Percentiles rank a stretch among this genome's conserved stretches.
These are phyloP conservation scores for Euptelea pleiosperma DNA, from an alignment of 164 flowering plant species.

Conservation along the genomic window DNA sequence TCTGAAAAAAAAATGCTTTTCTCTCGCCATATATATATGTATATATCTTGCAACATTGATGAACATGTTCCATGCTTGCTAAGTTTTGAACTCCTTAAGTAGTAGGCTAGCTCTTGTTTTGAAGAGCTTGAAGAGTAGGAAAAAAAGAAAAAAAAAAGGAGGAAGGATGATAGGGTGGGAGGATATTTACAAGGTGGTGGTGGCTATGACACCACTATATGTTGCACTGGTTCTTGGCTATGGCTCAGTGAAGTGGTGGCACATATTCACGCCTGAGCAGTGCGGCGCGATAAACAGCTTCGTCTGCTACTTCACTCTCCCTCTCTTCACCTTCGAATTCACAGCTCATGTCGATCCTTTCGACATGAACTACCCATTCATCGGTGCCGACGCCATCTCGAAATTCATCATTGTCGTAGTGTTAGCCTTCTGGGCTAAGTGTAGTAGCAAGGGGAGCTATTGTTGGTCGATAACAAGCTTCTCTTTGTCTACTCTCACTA, in stretches of 20 bases:
- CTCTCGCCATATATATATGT: slow-evolving; percentile 15
- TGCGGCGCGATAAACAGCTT: slow-evolving; percentile 55
- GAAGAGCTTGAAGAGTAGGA: neutral
- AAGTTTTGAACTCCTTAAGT: neutral
- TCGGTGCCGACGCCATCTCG: slow-evolving; percentile 59
- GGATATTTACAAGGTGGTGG: slow-evolving; percentile 49
- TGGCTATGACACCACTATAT: slow-evolving; percentile 51
- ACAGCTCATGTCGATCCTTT: slow-evolving; percentile 51
- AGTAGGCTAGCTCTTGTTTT: neutral
- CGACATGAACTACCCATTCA: slow-evolving; percentile 46
- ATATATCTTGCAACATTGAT: neutral
- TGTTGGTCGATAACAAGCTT: slow-evolving; percentile 70
- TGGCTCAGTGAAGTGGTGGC: slow-evolving; percentile 61
- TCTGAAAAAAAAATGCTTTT: neutral
- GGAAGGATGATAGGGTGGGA: slow-evolving; percentile 38
- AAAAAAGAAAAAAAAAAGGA: neutral
- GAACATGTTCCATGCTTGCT: neutral
- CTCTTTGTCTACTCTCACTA: slow-evolving; percentile 61
- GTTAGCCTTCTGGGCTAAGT: slow-evolving; percentile 58
- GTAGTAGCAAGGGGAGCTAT: slow-evolving; percentile 51
- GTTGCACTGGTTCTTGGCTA: slow-evolving; percentile 48
- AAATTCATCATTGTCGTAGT: slow-evolving; percentile 46
- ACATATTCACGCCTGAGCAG: slow-evolving; percentile 55
- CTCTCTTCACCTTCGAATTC: slow-evolving; percentile 69
- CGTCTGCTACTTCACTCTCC: slow-evolving; percentile 66